These are phyloP conservation scores for Penicillium sp. DNA, from an alignment of 2,329 filamentous ascomycete genomes.

Conservation along the genomic window DNA sequence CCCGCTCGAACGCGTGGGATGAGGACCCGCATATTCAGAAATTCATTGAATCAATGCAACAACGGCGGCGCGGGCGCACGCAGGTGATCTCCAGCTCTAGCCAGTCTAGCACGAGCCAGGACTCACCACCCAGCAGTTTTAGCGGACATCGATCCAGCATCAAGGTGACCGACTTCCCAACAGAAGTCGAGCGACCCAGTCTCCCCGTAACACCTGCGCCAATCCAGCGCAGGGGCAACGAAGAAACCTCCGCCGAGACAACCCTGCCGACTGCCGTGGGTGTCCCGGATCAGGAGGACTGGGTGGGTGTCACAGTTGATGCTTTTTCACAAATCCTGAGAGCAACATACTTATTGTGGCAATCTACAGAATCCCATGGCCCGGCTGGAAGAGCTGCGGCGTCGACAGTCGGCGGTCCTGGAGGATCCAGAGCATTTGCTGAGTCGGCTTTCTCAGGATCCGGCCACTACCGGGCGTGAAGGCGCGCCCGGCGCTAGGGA, in stretches of 20 bases:
- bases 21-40: constrained; percentile 79
- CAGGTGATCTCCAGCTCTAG: constrained; percentile 35
- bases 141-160: constrained; percentile 50
- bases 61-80: constrained; percentile 52
- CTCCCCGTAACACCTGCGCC: constrained; percentile 87
- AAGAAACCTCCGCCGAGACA: constrained; percentile 12
- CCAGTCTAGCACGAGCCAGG: constrained; percentile 10
- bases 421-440: constrained; percentile 37
- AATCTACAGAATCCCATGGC: constrained; percentile 61
- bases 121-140: constrained; percentile 6
- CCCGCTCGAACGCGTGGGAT: constrained; percentile 88
- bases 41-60: constrained; percentile 75
- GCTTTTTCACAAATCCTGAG: constrained; percentile 42
- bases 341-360: constrained; percentile 45
- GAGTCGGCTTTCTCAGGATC: constrained; percentile 16
- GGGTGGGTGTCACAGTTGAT: constrained; percentile 70
- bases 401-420: constrained; percentile 61
- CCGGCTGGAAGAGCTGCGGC: constrained; percentile 66
- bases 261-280: constrained; percentile 71
- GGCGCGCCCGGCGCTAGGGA: background rate
- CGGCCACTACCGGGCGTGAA: background rate
- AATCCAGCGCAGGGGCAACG: constrained; percentile 63
- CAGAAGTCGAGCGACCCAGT: constrained; percentile 74
- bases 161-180: constrained; percentile 82
- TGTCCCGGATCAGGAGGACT: constrained; percentile 81